A percentile compares a stretch with the other conserved stretches of the same genome.
These are phyloP conservation scores for Pichia inconspicua DNA, from an alignment of 1,139 yeast species.

Conservation along the genomic window DNA sequence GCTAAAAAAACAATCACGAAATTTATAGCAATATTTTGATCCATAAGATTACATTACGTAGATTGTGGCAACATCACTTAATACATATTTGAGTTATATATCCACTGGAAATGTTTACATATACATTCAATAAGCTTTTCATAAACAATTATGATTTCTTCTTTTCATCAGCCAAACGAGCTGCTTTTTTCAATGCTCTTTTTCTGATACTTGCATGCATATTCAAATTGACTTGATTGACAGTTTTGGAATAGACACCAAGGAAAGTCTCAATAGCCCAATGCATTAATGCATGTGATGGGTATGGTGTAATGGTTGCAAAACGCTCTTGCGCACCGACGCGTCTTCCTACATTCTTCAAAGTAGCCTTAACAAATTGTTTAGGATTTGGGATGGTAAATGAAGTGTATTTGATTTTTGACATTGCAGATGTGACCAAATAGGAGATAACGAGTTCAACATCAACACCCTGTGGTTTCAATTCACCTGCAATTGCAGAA, in stretches of 20 bases:
- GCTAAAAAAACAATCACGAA: not conserved
- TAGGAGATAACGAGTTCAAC: constrained; percentile 86
- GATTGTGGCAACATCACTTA: no score
- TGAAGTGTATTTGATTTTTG: constrained; percentile 77
- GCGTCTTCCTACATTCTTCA: constrained; percentile 69
- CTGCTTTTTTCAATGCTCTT: constrained; percentile 79
- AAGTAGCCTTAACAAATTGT: constrained; percentile 62
- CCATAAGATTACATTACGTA: no score
- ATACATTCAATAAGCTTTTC: no score
- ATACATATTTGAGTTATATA: no score
- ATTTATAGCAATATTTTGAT: no score
- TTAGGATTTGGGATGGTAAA: constrained; percentile 75
- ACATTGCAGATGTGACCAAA: constrained; percentile 91
- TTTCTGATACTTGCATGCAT: constrained; percentile 77
- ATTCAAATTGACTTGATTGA: constrained; percentile 55
- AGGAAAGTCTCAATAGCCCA: constrained; percentile 70
- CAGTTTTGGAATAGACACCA: constrained; percentile 71
- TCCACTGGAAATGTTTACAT: no score
- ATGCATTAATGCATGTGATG: constrained; percentile 92
- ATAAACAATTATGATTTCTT: constrained; percentile 1
- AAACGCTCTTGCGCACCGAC: constrained; percentile 89
- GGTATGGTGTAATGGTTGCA: constrained; percentile 84
- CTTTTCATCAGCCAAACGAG: constrained; percentile 29
- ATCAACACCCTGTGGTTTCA: constrained; percentile 60
- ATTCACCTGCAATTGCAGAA: constrained; percentile 80